These are phyloP conservation scores for Antrodiella citrinella DNA, from an alignment of 768 basidiomycete genomes.

Conservation along the genomic window DNA sequence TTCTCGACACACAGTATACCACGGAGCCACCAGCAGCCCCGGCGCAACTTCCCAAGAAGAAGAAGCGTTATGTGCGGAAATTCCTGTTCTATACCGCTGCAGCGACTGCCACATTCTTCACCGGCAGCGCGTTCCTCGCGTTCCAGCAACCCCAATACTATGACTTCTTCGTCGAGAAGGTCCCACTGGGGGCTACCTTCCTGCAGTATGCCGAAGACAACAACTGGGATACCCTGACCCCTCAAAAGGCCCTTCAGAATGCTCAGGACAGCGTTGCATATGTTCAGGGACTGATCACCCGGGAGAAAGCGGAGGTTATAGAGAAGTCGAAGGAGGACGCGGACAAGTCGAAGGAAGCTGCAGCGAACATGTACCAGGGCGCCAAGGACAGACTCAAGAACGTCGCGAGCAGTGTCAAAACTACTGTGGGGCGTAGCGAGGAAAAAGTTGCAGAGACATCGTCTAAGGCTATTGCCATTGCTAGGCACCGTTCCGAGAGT, in stretches of 20 bases:
- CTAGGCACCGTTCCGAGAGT: conserved; percentile 36
- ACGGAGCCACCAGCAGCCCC: conserved; percentile 42
- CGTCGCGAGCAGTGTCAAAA: conserved; percentile 39
- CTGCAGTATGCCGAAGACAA: conserved; percentile 76
- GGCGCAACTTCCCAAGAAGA: conserved; percentile 42
- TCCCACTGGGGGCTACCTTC: conserved; percentile 71
- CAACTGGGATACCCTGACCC: conserved; percentile 71
- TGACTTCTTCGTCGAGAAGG: conserved; percentile 74
- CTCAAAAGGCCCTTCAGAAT: conserved; percentile 47
- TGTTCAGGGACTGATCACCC: conserved; percentile 43
- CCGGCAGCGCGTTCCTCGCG: conserved; percentile 70
- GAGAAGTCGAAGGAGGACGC: conserved; percentile 27
- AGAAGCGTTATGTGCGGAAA: conserved; percentile 44
- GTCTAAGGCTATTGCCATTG: conserved; percentile 33
- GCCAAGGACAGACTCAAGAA: conserved; percentile 38
- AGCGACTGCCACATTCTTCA: conserved; percentile 71
- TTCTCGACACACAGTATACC: conserved; percentile 38
- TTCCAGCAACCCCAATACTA: conserved; percentile 75
- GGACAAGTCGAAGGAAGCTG: conserved; percentile 29
- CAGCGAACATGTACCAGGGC: conserved; percentile 29
- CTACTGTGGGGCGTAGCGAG: conserved; percentile 33
- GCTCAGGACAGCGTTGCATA: conserved; percentile 40
- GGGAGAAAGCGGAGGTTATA: conserved; percentile 29
- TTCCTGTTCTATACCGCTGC: conserved; percentile 63
- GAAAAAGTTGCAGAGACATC: conserved; percentile 23